phyloP scores from a whole-genome alignment of 2,329 filamentous ascomycete species.

The Colletotrichum gigasporum region DNA sequence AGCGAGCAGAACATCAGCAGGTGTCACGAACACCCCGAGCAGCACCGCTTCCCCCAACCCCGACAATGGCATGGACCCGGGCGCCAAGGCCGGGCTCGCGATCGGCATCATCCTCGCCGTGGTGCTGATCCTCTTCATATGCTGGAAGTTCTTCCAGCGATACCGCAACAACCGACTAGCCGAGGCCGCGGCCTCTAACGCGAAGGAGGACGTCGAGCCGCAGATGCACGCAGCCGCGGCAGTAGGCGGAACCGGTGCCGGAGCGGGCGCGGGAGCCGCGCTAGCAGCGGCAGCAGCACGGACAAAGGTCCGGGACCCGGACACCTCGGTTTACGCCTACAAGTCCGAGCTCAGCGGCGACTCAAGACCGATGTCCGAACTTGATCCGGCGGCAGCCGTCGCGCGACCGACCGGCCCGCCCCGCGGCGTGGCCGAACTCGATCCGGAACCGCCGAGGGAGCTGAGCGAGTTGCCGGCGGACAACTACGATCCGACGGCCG shows the following conservation, averaged over 20 bases:
- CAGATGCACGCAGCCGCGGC: background rate
- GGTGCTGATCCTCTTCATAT: conserved; percentile 8
- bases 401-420: background rate
- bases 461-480: conserved; percentile 22
- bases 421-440: conserved; percentile 9
- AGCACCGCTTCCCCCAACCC: conserved; percentile 5
- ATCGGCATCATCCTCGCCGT: conserved; percentile 16
- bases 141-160: conserved; percentile 13
- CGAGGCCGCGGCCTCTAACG: background rate
- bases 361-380: conserved; percentile 6
- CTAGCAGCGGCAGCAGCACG: background rate
- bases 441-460: background rate
- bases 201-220: background rate
- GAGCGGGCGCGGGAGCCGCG: background rate
- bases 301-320: background rate
- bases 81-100: conserved; percentile 22
- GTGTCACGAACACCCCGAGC: background rate
- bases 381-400: conserved; percentile 19
- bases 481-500: conserved; percentile 13
- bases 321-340: conserved; percentile 1
- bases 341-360: conserved; percentile 26
- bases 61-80: conserved; percentile 7
- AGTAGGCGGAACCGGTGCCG: background rate
- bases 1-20: background rate
- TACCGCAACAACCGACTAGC: conserved; percentile 1